Base-by-base conservation (phyloP, 2,329 filamentous ascomycete species). In the Colletotrichum endophyticum region DNA sequence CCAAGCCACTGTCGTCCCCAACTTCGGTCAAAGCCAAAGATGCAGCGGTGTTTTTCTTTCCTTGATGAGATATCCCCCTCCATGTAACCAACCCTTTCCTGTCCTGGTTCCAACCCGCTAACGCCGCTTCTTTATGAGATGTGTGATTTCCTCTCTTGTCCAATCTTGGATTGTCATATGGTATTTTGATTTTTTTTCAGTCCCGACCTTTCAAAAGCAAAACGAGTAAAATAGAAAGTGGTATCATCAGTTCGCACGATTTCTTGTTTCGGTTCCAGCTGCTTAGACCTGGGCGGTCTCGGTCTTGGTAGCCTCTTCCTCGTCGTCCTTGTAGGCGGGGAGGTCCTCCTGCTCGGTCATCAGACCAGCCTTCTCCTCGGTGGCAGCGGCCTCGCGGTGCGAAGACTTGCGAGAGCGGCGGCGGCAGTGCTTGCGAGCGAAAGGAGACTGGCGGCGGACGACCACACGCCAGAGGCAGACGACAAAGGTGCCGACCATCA, bases 401-500 rank as follows among this genome's bases (percentile, higher is more conserved):
- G 83, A 78, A n/a, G 84, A 81, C 82, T 87, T 87, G 70, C 81
- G 83, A 59, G 81, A 81, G 59, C 82, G 83, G 78, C 82, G 80
- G 75, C 81, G 82, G 77, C 78, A 78, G 72, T 80, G 81, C 67
- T 80, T 81, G 69, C 83, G 82, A 36, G 81, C 80, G 78, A 81
- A 81, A 70, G 80, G 80, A 56, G 79, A 75, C 75, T 80, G 79
- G 66, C 88, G 87, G 69, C 91, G 89, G 80, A 77, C 66, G 77
- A 93, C 82, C 77, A 88, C 84, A 78, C 91, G 89, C 87, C 91
- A 91, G 30, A 93, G 66, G 74, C 90, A 91, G 68, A 93, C 89
- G 70, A 92, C 86, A 70, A 93, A 80, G 67, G 91, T 92, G 77
- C 93, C 93, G 56, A 94, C 83, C 73, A 92, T 85, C 89, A 95